Evolutionary conservation across 2,329 filamentous ascomycete species (phyloP), one percentile per base, ranked within the genome.

Genomic region (Aspergillus sojae): DNA sequence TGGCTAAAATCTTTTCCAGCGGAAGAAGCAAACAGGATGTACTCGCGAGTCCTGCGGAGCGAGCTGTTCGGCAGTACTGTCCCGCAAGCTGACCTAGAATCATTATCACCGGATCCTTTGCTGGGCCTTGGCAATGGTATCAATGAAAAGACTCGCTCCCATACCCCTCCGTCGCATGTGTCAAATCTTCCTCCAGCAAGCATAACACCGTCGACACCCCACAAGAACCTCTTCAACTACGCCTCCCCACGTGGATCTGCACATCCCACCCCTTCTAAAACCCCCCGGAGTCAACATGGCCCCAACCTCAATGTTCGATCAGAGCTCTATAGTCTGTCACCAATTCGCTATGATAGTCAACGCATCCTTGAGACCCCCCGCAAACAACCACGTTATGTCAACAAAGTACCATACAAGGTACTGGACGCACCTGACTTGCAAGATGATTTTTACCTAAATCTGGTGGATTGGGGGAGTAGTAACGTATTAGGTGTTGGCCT

Each of bases 371-470:
- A 98, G 16, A 96, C 92, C 60, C 94, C 94, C 2, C 87, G 94
- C 66, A 92, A 95, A 71, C 92, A 95, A 67, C 93, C 94, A 2
- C 86, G 95, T 68, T 91, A 92, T 34, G 93, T 99, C 23, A 94
- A 92, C 78, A 98, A 98, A 77, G 94, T 98, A 0, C 95, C 95
- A 0, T 99, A 96, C 80, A 99, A 99, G 79, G 95, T 99, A 1
- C 84, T 99, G 11, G 95, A 99, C 81, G 95, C 95, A 0, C 95
- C 95, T 1, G 95, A 98, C 75, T 82, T 99, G 53, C 94, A 94
- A 32, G 95, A 99, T 73, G 95, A 99, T 75, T 99, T 98, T 78
- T 99, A 99, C 73, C 84, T 99, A 41, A 99, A 99, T 72, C 82
- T 99, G 30, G 94, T 99, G 3, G 95, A 99, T 74, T 99, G 95